Percentiles rank a stretch among this genome's conserved stretches.
Evolutionary conservation across 139 green algal species (phyloP).

Genomic region (Diplosphaera chodatii): DNA sequence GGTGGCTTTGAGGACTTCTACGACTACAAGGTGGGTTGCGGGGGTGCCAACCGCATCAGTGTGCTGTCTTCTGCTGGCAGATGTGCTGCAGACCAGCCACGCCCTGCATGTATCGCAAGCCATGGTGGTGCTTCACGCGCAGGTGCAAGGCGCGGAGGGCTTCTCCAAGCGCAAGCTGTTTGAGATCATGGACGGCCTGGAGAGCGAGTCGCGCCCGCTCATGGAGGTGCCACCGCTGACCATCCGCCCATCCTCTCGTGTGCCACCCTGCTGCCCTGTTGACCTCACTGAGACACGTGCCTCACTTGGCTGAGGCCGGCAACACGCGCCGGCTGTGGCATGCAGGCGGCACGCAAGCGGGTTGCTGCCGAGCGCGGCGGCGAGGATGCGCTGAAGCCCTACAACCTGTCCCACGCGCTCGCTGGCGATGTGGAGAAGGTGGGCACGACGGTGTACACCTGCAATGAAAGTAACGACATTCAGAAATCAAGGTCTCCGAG

Average conservation of each 20-base stretch:
- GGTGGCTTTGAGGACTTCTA: constrained; percentile 73
- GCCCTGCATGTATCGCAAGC: too few species aligned
- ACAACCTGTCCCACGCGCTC: constrained; percentile 24
- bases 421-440: constrained; percentile 27
- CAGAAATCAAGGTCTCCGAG: too few species aligned
- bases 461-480: too few species aligned
- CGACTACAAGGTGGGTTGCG: constrained; percentile 66
- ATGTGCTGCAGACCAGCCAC: too few species aligned
- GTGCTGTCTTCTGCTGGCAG: too few species aligned
- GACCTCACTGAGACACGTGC: too few species aligned
- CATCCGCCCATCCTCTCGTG: too few species aligned
- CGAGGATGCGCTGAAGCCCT: constrained; percentile 1
- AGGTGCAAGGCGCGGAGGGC: constrained; percentile 69
- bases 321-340: too few species aligned
- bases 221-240: too few species aligned
- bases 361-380: constrained; percentile 53
- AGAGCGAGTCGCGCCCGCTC: constrained; percentile 54
- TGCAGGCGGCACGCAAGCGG: constrained; percentile 32
- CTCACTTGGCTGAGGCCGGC: too few species aligned
- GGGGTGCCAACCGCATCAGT: too few species aligned
- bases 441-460: neutral
- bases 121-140: neutral
- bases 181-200: constrained; percentile 66
- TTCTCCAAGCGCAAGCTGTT: constrained; percentile 73
- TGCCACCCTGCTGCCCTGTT: too few species aligned